Evolutionary conservation across 805 yeast genomes (phyloP).

Genomic region (Huiozyma sinensis): DNA sequence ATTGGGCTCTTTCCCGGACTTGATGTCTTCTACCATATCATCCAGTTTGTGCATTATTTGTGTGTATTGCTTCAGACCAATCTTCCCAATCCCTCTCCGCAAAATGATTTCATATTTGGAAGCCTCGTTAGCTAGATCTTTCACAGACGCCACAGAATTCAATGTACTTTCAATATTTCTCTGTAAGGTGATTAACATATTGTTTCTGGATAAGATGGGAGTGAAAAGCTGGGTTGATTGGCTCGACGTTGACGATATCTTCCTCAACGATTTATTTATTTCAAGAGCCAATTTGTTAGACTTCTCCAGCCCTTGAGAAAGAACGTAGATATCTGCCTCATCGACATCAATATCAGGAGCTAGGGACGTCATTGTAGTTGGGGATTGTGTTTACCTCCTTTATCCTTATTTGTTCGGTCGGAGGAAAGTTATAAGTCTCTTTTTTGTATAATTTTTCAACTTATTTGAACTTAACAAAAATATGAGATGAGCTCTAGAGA

Average conservation of each 20-base stretch:
- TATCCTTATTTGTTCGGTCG: no score
- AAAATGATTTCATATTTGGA: constrained; percentile 32
- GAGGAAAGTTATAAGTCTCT: no score
- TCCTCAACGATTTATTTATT: constrained; percentile 45
- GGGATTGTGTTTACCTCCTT: neutral
- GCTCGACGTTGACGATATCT: constrained; percentile 29
- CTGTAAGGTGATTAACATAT: constrained; percentile 43
- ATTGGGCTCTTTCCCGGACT: constrained; percentile 19
- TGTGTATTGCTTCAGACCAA: constrained; percentile 29
- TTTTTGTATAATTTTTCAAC: no score
- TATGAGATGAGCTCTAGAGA: no score
- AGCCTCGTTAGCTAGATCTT: constrained; percentile 40
- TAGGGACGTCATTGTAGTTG: no score
- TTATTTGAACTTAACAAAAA: no score
- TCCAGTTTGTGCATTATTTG: constrained; percentile 36
- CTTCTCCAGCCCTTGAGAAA: constrained; percentile 59
- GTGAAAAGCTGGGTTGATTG: constrained; percentile 39
- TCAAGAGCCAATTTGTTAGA: constrained; percentile 45
- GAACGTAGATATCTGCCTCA: constrained; percentile 74
- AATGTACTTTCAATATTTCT: constrained; percentile 47
- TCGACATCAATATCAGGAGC: constrained; percentile 41
- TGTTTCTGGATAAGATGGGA: constrained; percentile 61
- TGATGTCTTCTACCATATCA: constrained; percentile 36
- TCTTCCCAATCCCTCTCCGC: constrained; percentile 24
- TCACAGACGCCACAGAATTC: constrained; percentile 35